phyloP scores from a whole-genome alignment of 257 asterid species.

The Mentha longifolia region DNA sequence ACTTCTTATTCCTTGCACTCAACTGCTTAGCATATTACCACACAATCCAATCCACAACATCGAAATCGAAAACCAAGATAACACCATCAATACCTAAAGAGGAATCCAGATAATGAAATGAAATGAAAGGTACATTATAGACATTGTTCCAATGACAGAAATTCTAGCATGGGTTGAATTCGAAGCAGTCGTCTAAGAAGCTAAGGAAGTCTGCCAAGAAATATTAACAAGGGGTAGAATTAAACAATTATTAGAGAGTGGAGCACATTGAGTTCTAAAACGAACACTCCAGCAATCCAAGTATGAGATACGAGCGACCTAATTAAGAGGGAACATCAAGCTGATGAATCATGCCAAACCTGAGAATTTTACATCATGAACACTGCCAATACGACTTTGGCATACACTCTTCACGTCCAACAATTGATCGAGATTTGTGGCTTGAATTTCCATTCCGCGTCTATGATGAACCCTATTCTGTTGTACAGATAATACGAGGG shows the following conservation, averaged over 20 bases:
- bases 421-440: conserved; percentile 24
- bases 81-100: background rate
- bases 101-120: conserved; percentile 7
- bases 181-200: conserved; percentile 33
- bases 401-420: conserved; percentile 24
- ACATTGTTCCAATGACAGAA: conserved; percentile 10
- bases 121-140: conserved; percentile 25
- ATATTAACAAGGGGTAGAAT: conserved; percentile 37
- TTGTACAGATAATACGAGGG: conserved; percentile 8
- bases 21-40: conserved; percentile 1
- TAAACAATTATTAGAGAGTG: conserved; percentile 33
- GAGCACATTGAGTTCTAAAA: conserved; percentile 30
- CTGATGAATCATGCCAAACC: conserved; percentile 30
- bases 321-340: conserved; percentile 27
- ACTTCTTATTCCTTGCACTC: conserved; percentile 28
- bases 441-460: conserved; percentile 37
- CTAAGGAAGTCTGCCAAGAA: conserved; percentile 26
- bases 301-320: conserved; percentile 20
- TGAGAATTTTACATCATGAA: conserved; percentile 40
- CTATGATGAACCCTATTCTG: conserved; percentile 39
- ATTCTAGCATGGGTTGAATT: conserved; percentile 25
- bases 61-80: conserved; percentile 16
- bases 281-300: conserved; percentile 29
- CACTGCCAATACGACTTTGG: conserved; percentile 33
- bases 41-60: background rate